Evolutionary conservation across 176 grass and related monocot species (phyloP), one percentile per base, ranked within the genome.

Genomic region (Aegilops speltoides): DNA sequence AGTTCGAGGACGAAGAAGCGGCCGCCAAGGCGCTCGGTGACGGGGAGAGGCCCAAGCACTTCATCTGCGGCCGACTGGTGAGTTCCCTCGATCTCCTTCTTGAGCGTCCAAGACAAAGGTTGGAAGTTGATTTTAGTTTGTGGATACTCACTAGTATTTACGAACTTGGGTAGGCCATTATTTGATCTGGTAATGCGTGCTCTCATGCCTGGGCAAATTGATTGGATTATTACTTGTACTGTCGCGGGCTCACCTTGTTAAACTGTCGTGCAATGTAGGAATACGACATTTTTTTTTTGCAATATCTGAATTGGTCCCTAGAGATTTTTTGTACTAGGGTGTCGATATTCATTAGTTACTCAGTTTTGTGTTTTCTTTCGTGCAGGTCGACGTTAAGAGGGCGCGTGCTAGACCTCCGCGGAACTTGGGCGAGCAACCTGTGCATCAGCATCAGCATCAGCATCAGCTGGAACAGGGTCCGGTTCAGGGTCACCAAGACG

Each of bases 301-400:
- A 75, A 48, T 75, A 19, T 46, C 43, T 73, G 76, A 29, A 24
- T 40, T 2, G 9, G 25, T 24, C 22, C 8, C 38, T 24, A 75
- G 48, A 48, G 23, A 75, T 46, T 26, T 50, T 67, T 52, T 62
- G 20, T 33, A 6, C 57, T 80, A 40, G 4, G 1, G 15, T 52
- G 48, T 5, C 48, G 32, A 79, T 46, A 46, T 8, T 26, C 5
- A 66, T 66, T 82, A 13, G 41, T 77, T 36, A 62, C 46, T 56
- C 32, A 63, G 15, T 37, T 52, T 59, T n/a, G 1, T 46, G 7
- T 10, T 22, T 75, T 20, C 37, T 43, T 71, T 76, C 16, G 12
- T 59, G 7, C 45, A 93, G 94, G 91, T 96, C 6, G 94, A 96
- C 26, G 94, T 96, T 22, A 96, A 96, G 87, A 84, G 87, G 64